Base-by-base conservation (phyloP, 2,329 filamentous ascomycete species). In the Huntiella abstrusa region DNA sequence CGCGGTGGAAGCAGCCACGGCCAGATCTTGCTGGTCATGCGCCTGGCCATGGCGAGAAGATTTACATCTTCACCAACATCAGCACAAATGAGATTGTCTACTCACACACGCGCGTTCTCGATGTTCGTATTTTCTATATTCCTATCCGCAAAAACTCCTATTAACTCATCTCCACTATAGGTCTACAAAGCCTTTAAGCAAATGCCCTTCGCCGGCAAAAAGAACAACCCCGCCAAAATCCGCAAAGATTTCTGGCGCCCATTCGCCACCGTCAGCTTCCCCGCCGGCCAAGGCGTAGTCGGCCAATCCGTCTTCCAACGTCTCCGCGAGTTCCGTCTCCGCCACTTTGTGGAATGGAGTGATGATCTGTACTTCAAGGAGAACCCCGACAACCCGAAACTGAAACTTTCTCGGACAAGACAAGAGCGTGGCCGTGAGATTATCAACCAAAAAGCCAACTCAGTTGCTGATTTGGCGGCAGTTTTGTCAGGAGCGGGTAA, bases 181-280 rank as follows among this genome's bases (percentile, higher is more conserved):
- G 60, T 56, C 16, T 54, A 64, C 53, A 64, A 65, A 49, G 63
- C 65, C 41, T 60, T 76, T 52, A 65, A 68, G 54, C 73, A 77
- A 56, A 59, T 81, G 50, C 70, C 73, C 41, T 81, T 71, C 63
- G 75, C 75, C 52, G 77, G 76, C 60, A 81, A 80, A 58, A 80
- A 82, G 60, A 68, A 72, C 41, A 70, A 73, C 52, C 75, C 75
- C 2, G 58, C 69, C 46, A 73, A 72, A 54, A 62, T 81, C 35
- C 74, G 77, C 49, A 78, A 75, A 59, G 77, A 82, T 62, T 73
- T 75, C 60, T 81, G 78, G 77, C 62, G 63, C 33, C 72, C 73
- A 5, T 62, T 80, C 54, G 75, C 74, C 43, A 60, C 69, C 51
- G 71, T 81, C 51, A 62, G 69, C 55, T 75, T 82, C 56, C 67